Evolutionary conservation across 1,139 yeast species (phyloP).

Genomic region (Candida glucosophila): DNA sequence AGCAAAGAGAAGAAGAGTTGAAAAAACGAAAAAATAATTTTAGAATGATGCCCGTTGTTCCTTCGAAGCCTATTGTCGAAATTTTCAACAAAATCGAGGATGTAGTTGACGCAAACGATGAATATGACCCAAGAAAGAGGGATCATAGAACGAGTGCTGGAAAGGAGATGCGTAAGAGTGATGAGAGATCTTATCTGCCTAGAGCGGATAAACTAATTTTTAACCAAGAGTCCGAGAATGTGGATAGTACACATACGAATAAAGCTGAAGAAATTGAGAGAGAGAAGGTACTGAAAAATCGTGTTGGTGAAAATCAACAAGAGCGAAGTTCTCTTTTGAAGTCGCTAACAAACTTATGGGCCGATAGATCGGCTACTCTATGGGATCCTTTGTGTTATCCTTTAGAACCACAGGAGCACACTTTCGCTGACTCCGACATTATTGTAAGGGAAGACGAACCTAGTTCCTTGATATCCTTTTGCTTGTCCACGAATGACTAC

Average conservation of each 20-base stretch:
- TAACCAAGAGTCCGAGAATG: conserved; percentile 3
- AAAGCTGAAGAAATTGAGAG: conserved; percentile 1
- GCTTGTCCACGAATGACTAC: conserved; percentile 80
- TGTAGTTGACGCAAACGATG: conserved; percentile 51
- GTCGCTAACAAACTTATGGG: conserved; percentile 90
- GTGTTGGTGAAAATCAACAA: conserved; percentile 40
- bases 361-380: conserved; percentile 88
- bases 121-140: conserved; percentile 7
- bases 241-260: conserved; percentile 2
- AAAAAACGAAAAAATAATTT: conserved; percentile 52
- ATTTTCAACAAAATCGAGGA: conserved; percentile 85
- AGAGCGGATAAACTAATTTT: conserved; percentile 3
- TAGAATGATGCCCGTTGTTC: conserved; percentile 67
- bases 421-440: conserved; percentile 89
- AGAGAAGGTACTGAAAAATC: conserved; percentile 2
- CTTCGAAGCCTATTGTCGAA: conserved; percentile 83
- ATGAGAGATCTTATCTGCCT: conserved; percentile 1
- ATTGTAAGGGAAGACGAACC: conserved; percentile 97
- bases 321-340: conserved; percentile 75
- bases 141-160: not conserved
- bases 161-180: not conserved
- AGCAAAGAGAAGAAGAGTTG: conserved; percentile 77
- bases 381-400: conserved; percentile 95
- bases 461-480: conserved; percentile 86
- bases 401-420: conserved; percentile 70